phyloP scores from a whole-genome alignment of 129 eudicot genomes.

The Flaveria bidentis region DNA sequence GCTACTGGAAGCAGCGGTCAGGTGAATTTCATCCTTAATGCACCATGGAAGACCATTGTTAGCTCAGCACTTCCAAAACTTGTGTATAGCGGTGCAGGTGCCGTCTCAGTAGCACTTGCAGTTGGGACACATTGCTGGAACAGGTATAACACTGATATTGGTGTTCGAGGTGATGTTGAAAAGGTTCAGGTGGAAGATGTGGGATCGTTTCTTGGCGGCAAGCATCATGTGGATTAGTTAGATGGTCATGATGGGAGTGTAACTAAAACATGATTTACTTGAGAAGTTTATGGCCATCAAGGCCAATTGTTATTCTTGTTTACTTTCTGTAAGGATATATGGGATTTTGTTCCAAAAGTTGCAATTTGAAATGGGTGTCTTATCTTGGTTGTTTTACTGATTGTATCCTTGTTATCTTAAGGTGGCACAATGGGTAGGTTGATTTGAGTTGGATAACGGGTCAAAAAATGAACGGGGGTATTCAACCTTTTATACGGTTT shows the following conservation, averaged over 20 bases:
- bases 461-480: not conserved
- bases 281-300: not conserved
- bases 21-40: slow-evolving; percentile 16
- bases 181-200: slow-evolving; percentile 18
- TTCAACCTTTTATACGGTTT: not conserved
- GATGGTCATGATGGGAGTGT: not conserved
- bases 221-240: not conserved
- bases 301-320: not conserved
- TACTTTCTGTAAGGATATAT: not conserved
- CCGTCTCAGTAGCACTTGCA: not conserved
- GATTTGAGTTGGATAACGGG: not conserved
- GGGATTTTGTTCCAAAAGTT: not conserved
- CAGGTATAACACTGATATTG: slow-evolving; percentile 13
- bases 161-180: slow-evolving; percentile 18
- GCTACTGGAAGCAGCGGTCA: slow-evolving; percentile 59
- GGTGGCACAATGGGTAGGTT: not conserved
- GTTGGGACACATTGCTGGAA: slow-evolving; percentile 1
- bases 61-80: not conserved
- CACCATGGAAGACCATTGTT: not conserved
- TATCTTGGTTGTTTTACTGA: not conserved
- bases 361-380: not conserved
- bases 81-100: slow-evolving; percentile 3
- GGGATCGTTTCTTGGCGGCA: not conserved
- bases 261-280: not conserved
- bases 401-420: not conserved